Evolutionary conservation across 306 rosid species (phyloP).

Genomic region (Castanospermum australe): DNA sequence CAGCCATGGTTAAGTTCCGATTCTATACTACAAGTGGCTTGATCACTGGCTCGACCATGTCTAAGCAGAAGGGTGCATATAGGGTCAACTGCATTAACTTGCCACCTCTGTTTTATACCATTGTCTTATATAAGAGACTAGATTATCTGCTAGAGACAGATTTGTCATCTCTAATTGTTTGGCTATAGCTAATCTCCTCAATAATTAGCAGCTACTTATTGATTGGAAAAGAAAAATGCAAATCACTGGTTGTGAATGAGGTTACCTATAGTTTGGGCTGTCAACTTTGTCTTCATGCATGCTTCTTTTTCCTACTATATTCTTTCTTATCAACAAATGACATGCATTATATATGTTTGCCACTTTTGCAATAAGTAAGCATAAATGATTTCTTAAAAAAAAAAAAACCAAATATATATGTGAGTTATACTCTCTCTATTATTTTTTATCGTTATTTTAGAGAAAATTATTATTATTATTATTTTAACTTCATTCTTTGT

Average conservation of each 20-base stretch:
- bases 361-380: not conserved
- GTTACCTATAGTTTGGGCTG: conserved; percentile 10
- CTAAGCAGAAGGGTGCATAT: conserved; percentile 43
- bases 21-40: conserved; percentile 37
- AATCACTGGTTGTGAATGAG: not conserved
- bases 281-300: conserved; percentile 28
- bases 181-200: conserved; percentile 7
- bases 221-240: not conserved
- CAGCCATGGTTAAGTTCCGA: conserved; percentile 20
- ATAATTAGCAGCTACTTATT: not conserved
- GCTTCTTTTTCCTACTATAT: not conserved
- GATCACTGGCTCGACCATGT: conserved; percentile 33
- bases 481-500: too few relatives aligned
- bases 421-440: too few relatives aligned
- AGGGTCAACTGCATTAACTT: conserved; percentile 43
- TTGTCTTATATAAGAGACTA: not conserved
- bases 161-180: conserved; percentile 3
- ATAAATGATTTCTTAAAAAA: not conserved
- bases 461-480: too few relatives aligned
- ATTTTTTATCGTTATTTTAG: too few relatives aligned
- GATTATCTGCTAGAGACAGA: not conserved
- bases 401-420: not conserved
- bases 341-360: not conserved
- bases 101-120: conserved; percentile 11
- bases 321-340: not conserved